Conservation (phyloP, 495 filamentous ascomycete species). For the Echria macrotheca region DNA sequence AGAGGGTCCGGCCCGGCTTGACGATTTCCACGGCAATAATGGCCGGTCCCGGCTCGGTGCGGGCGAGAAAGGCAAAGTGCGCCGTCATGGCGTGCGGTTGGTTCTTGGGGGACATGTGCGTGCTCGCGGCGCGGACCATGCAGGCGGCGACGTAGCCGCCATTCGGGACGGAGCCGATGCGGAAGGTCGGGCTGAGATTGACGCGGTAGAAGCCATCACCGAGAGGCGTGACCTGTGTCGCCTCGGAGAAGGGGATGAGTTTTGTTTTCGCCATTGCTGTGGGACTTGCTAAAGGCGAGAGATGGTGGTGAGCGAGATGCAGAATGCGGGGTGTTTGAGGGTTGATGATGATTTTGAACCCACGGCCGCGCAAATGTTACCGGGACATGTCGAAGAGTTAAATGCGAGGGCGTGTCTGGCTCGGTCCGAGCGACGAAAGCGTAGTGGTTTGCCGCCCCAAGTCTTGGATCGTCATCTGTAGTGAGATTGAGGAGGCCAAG, state of each 20-base stretch:
- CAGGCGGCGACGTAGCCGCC: conserved; percentile 68
- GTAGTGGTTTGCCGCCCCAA: too few species aligned
- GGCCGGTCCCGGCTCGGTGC: conserved; percentile 59
- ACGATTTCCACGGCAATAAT: conserved; percentile 60
- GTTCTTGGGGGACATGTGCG: conserved; percentile 56
- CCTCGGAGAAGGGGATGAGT: conserved; percentile 25
- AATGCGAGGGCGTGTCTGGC: too few species aligned
- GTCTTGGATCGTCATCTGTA: too few species aligned
- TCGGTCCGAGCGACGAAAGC: too few species aligned
- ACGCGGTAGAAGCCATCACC: conserved; percentile 58
- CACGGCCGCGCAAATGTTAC: too few species aligned
- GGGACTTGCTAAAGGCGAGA: too few species aligned
- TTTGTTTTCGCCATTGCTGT: too few species aligned
- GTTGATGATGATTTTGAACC: too few species aligned
- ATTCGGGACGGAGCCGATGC: conserved; percentile 77
- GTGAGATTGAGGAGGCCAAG: too few species aligned
- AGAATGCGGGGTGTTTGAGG: too few species aligned
- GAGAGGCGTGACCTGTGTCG: conserved; percentile 44
- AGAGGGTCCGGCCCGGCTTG: conserved; percentile 66
- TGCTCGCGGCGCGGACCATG: conserved; percentile 54
- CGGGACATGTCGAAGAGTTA: too few species aligned
- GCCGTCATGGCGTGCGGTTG: conserved; percentile 59
- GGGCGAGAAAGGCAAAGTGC: conserved; percentile 70
- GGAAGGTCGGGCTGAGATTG: conserved; percentile 56
- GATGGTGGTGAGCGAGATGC: too few species aligned